Evolutionary conservation across 352 stramenopile genomes (phyloP).

Genomic region (Phytophthora cryptogea): DNA sequence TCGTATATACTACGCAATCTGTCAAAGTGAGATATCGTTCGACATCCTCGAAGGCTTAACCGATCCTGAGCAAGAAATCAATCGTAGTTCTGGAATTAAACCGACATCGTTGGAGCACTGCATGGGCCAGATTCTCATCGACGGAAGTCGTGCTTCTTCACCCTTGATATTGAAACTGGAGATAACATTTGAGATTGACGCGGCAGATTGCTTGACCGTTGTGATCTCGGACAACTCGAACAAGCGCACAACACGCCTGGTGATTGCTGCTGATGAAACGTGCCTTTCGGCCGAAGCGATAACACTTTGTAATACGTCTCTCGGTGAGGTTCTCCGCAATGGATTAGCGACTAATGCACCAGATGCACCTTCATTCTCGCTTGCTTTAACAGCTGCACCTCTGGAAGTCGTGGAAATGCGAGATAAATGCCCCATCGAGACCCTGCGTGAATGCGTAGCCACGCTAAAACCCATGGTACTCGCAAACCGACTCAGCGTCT

Average conservation of each 20-base stretch:
- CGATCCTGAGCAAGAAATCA: constrained; percentile 15
- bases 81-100: not conserved
- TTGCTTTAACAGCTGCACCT: not conserved
- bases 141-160: constrained; percentile 26
- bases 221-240: constrained; percentile 33
- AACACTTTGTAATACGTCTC: constrained; percentile 21
- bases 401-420: not conserved
- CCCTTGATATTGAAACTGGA: constrained; percentile 43
- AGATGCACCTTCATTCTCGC: not conserved
- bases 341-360: not conserved
- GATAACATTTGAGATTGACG: constrained; percentile 34
- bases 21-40: constrained; percentile 34
- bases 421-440: constrained; percentile 9
- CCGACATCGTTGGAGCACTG: constrained; percentile 24
- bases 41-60: constrained; percentile 35
- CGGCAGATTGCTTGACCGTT: constrained; percentile 22
- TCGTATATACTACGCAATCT: constrained; percentile 42
- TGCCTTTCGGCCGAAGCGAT: constrained; percentile 31
- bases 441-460: constrained; percentile 15
- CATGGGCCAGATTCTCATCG: constrained; percentile 30
- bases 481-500: constrained; percentile 24
- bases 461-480: constrained; percentile 22
- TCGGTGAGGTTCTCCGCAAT: constrained; percentile 6
- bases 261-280: constrained; percentile 33
- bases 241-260: constrained; percentile 17